These are phyloP conservation scores for Cutaneotrichosporon arboriforme DNA, from an alignment of 1,284 basidiomycete species.

Conservation along the genomic window DNA sequence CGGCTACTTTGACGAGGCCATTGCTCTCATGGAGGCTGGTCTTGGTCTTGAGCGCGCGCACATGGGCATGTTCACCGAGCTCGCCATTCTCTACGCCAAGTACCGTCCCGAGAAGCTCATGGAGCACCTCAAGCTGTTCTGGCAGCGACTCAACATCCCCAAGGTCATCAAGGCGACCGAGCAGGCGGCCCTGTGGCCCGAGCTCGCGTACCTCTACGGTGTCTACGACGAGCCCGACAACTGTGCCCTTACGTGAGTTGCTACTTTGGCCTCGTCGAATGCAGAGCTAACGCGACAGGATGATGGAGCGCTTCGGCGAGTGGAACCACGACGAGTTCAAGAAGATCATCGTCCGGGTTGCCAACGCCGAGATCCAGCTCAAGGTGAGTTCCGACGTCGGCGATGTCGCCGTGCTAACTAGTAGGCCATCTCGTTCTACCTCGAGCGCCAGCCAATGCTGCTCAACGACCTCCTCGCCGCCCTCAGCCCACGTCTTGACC, in stretches of 20 bases:
- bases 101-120: slow-evolving; percentile 94
- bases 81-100: slow-evolving; percentile 92
- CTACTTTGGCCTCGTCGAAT: neutral
- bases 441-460: slow-evolving; percentile 87
- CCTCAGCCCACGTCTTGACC: slow-evolving; percentile 87
- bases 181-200: slow-evolving; percentile 98
- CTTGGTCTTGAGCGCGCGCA: slow-evolving; percentile 93
- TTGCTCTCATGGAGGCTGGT: slow-evolving; percentile 86
- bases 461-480: slow-evolving; percentile 90
- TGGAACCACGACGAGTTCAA: slow-evolving; percentile 98
- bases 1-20: slow-evolving; percentile 92
- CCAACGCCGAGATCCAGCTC: slow-evolving; percentile 83
- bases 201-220: slow-evolving; percentile 95
- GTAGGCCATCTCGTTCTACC: slow-evolving; percentile 56
- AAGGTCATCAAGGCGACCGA: slow-evolving; percentile 91
- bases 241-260: slow-evolving; percentile 50
- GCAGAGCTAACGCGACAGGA: neutral
- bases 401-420: slow-evolving; percentile 44
- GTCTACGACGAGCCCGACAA: slow-evolving; percentile 63
- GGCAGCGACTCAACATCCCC: slow-evolving; percentile 77
- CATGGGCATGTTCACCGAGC: slow-evolving; percentile 66
- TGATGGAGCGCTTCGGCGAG: slow-evolving; percentile 76
- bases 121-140: slow-evolving; percentile 98
- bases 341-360: slow-evolving; percentile 86
- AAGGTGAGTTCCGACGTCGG: no score